Base-by-base conservation (phyloP, 495 filamentous ascomycete genomes). In the Ascobolus immersus region DNA sequence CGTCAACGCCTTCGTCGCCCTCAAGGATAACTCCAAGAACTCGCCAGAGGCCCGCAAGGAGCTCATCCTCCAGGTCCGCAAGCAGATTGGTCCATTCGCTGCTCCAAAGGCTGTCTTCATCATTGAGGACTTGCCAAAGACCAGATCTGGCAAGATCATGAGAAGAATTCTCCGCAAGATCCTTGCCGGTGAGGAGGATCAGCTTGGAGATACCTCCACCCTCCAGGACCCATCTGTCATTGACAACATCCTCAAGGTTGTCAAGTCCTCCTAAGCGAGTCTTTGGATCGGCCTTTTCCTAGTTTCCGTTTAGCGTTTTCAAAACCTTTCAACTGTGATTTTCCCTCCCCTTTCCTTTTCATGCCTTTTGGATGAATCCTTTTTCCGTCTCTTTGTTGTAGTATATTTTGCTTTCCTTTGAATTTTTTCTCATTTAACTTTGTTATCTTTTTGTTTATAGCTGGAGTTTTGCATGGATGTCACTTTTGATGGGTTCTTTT, bases 111-210 rank as follows among this genome's bases (percentile, higher is more conserved):
- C 73, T 8, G 69, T 94, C 33, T 89, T 69, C 50, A 65, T 86
- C 21, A 73, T 94, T 15, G 71, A 79, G 3, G 84, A 94, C 51
- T 64, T 99, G 18, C 86, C 86, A 39, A 94, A 99, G 67, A 94
- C 86, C 26, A 62, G 86, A 39, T 81, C 73, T 43, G 86, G 86
- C 36, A 99, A 99, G 72, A 99, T 94, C 47, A 94, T 99, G 86
- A 66, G 86, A 35, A 70, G 86, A 35, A 93, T 99, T 54, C 52
- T 99, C 56, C 71, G 86, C 37, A 94, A 99, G 74, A 81, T 94
- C 43, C 56, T 99, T 39, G 78, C 78, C 28, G 81, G 81, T 8
- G 86, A 99, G 62, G 89, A 94, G 55, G 86, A 94, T 46, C 79
- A 84, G 52, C 60, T 99, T 35, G 86, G 86, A 44, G 89, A 99